These are phyloP conservation scores for Fraxinus sp. DNA, from an alignment of 305 asterid genomes.

Conservation along the genomic window DNA sequence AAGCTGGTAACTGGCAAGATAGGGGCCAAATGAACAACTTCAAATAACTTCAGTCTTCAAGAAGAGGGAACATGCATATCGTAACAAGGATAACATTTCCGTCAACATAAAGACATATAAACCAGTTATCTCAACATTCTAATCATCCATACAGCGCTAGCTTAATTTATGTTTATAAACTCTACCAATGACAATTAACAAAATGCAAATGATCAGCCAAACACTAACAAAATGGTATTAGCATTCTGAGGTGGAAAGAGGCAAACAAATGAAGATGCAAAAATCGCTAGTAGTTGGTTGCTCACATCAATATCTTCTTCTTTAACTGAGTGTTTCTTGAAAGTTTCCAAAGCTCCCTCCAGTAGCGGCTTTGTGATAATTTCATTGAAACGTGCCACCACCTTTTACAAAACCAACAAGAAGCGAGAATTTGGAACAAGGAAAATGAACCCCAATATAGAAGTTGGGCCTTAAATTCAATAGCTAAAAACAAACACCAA, in stretches of 20 bases:
- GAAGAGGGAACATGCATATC: neutral
- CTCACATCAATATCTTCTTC: slow-evolving; percentile 88
- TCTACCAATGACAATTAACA: neutral
- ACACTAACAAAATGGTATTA: no score
- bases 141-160: neutral
- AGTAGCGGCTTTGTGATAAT: slow-evolving; percentile 70
- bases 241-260: neutral
- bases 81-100: neutral
- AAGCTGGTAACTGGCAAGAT: neutral
- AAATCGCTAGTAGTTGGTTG: slow-evolving; percentile 15
- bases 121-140: neutral
- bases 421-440: neutral
- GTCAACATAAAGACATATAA: neutral
- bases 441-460: neutral
- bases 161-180: neutral
- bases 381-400: slow-evolving; percentile 95
- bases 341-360: slow-evolving; percentile 93
- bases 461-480: neutral
- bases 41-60: neutral
- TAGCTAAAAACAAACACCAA: neutral
- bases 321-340: slow-evolving; percentile 71
- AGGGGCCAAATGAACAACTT: neutral
- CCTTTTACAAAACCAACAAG: slow-evolving; percentile 45
- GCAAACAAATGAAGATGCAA: neutral
- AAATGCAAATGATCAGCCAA: no score